Evolutionary conservation across 768 basidiomycete genomes (phyloP).

Genomic region (Russula sp.): DNA sequence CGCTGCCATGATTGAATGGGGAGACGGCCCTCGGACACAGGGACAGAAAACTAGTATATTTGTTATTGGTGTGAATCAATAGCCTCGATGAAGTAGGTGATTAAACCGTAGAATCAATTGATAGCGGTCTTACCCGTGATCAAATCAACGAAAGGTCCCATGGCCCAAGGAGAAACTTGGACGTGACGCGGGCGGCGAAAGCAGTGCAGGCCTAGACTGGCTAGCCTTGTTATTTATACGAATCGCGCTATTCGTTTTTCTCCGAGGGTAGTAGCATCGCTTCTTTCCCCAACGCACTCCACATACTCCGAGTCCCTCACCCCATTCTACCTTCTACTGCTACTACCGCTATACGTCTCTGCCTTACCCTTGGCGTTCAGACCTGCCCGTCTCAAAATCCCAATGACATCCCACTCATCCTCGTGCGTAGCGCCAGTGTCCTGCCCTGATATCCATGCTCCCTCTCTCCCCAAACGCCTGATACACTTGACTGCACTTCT

Average conservation of each 20-base stretch:
- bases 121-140: background rate
- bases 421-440: background rate
- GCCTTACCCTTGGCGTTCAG: background rate
- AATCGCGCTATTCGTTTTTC: background rate
- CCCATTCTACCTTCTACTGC: background rate
- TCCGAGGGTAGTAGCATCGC: no score
- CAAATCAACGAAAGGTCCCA: background rate
- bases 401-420: conserved; percentile 8
- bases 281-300: background rate
- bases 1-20: background rate
- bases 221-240: background rate
- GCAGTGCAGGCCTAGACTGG: background rate
- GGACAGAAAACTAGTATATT: background rate
- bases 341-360: background rate
- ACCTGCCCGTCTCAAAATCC: conserved; percentile 4
- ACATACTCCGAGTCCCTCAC: background rate
- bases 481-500: background rate
- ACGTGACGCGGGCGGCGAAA: background rate
- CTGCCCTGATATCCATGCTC: background rate
- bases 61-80: background rate
- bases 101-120: background rate
- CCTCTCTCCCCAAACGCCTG: background rate
- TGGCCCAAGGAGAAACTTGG: background rate
- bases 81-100: background rate
- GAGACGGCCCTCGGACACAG: no score